Evolutionary conservation across 495 filamentous ascomycete genomes (phyloP), one percentile per base, ranked within the genome.

Genomic region (Xylaria longipes): DNA sequence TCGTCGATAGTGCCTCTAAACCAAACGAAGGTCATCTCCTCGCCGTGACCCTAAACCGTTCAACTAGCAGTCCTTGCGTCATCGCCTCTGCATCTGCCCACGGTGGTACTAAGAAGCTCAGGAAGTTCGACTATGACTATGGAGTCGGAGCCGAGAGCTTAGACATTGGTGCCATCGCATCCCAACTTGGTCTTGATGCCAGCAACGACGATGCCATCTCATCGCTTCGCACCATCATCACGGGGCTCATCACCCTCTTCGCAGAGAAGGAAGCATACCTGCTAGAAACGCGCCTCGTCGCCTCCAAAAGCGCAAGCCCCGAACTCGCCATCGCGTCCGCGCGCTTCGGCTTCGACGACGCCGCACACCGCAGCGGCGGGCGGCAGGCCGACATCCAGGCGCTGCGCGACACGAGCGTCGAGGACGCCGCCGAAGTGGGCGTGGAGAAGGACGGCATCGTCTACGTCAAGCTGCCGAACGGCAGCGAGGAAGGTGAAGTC

Each of bases 271-370:
- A 95, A 77, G 93, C 90, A 0, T 89, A 91, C 72, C 80, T 87
- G 2, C 78, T 92, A 5, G 85, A 88, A 61, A 87, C 84, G 5
- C 80, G 80, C 20, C 72, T 88, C 12, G 27, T 39, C 17, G 39
- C 82, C 20, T 79, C 84, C 1, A 67, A 79, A 1, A 1, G 81
- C n/a, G 82, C 83, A 20, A 74, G 72, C 4, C 58, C 88, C 9
- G 85, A 20, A 1, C 85, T 91, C 20, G 81, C 83, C 31, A 78
- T 82, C 50, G 74, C 77, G 3, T 39, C 48, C n/a, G 84, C 89
- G 6, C 81, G 79, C 5, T 90, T 93, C 75, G 87, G 87, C 41
- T 94, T 95, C 80, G 94, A 96, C 79, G 92, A 95, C 80, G 93
- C 93, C 7, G 92, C 92, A 11, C 91, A 88, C 77, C 86, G 88